A percentile compares a stretch with the other conserved stretches of the same genome.
These are phyloP conservation scores for Xylariaceae sp. DNA, from an alignment of 2,329 filamentous ascomycete species.

Conservation along the genomic window DNA sequence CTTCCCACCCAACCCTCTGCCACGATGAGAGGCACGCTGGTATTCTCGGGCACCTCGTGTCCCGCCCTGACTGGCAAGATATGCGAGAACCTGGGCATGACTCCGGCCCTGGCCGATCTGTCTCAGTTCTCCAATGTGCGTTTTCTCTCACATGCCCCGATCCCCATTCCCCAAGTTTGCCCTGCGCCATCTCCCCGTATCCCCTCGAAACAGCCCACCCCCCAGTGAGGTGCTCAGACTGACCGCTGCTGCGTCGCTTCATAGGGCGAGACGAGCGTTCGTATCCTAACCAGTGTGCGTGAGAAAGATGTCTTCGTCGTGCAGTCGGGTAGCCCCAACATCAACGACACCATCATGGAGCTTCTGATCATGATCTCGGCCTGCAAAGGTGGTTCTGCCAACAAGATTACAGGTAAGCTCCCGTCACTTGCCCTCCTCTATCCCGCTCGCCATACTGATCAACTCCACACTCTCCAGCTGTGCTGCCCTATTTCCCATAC, in stretches of 20 bases:
- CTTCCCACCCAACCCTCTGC: conserved; percentile 25
- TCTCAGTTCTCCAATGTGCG: conserved; percentile 69
- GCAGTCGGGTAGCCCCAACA: conserved; percentile 90
- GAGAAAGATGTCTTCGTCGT: conserved; percentile 99
- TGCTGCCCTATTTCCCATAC: conserved; percentile 97
- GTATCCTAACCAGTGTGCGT: conserved; percentile 73
- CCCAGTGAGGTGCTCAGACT: conserved; percentile 1
- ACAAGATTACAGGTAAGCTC: conserved; percentile 84
- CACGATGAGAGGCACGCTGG: conserved; percentile 63
- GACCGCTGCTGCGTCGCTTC: conserved; percentile 23
- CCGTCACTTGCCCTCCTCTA: conserved; percentile 1
- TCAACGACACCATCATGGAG: conserved; percentile 99
- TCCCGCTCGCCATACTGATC: conserved; percentile 9
- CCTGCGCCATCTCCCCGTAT: background rate
- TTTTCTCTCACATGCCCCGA: conserved; percentile 21
- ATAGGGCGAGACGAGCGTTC: conserved; percentile 68
- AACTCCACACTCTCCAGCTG: conserved; percentile 51
- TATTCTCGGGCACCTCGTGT: conserved; percentile 67
- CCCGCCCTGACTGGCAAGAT: conserved; percentile 63
- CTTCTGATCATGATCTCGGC: conserved; percentile 98
- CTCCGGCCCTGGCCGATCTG: conserved; percentile 61
- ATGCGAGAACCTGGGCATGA: conserved; percentile 67
- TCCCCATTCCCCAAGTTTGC: conserved; percentile 1
- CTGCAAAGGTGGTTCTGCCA: conserved; percentile 95
- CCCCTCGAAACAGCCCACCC: background rate